phyloP scores from a whole-genome alignment of 2,329 filamentous ascomycete genomes.

The Colletotrichum viniferum region DNA sequence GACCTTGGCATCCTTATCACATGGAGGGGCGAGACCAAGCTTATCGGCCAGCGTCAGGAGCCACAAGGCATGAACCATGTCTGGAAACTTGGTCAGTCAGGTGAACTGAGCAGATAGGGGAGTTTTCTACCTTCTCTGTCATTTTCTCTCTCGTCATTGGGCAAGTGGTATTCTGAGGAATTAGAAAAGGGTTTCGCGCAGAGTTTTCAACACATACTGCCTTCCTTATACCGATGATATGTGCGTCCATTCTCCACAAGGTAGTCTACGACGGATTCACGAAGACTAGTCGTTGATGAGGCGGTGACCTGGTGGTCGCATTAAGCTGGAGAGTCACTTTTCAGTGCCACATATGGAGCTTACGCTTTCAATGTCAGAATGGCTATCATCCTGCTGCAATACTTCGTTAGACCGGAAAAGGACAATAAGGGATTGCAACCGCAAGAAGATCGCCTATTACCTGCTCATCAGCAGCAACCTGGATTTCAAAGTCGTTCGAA shows the following conservation, averaged over 20 bases:
- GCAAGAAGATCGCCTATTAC: background rate
- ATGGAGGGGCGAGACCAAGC: constrained; percentile 26
- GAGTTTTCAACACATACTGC: constrained; percentile 9
- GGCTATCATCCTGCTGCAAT: no score
- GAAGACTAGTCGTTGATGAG: background rate
- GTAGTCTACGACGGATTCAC: background rate
- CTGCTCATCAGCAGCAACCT: background rate
- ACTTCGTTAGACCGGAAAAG: no score
- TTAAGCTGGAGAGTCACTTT: no score
- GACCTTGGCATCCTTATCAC: background rate
- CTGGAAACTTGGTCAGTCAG: background rate
- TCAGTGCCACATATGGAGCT: no score
- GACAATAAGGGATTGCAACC: background rate
- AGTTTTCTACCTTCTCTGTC: background rate
- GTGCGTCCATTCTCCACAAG: background rate
- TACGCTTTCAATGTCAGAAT: background rate
- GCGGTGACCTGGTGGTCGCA: background rate
- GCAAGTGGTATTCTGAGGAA: background rate
- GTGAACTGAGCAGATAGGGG: no score
- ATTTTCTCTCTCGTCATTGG: background rate
- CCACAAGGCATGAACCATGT: background rate
- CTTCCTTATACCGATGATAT: background rate
- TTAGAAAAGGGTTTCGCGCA: no score
- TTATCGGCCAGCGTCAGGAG: background rate
- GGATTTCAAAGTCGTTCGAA: background rate